These are phyloP conservation scores for Pseudonitzschia delicatissima DNA, from an alignment of 108 stramenopile species.

Conservation along the genomic window DNA sequence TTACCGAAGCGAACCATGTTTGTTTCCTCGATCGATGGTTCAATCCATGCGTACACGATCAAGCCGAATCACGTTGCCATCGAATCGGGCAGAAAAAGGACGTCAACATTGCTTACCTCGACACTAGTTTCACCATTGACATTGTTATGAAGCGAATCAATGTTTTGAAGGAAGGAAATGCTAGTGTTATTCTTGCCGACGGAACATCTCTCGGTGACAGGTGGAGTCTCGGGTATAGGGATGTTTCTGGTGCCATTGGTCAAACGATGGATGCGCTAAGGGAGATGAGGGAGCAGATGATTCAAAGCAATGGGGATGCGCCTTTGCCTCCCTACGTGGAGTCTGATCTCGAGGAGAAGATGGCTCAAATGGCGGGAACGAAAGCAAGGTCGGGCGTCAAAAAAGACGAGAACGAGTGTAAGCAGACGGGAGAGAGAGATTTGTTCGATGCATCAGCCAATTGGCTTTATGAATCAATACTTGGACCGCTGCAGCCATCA, in stretches of 20 bases:
- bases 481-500: no score
- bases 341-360: not conserved
- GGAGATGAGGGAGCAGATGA: not conserved
- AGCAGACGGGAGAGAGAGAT: no score
- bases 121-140: slow-evolving; percentile 33
- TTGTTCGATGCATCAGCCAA: no score
- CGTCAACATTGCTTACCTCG: slow-evolving; percentile 38
- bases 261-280: not conserved
- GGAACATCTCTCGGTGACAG: slow-evolving; percentile 29
- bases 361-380: not conserved
- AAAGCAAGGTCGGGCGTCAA: not conserved
- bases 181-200: slow-evolving; percentile 36
- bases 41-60: slow-evolving; percentile 18
- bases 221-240: slow-evolving; percentile 22
- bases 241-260: slow-evolving; percentile 38
- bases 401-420: not conserved
- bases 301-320: not conserved
- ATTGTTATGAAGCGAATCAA: slow-evolving; percentile 44
- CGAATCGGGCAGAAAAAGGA: slow-evolving; percentile 55
- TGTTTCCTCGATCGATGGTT: slow-evolving; percentile 37
- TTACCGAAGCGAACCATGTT: slow-evolving; percentile 41
- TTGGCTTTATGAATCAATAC: no score
- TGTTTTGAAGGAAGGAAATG: slow-evolving; percentile 31
- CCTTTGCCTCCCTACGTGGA: not conserved
- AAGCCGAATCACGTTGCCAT: slow-evolving; percentile 55